Conservation (phyloP, 2,329 filamentous ascomycete species). For the Xylaria hypoxylon region DNA sequence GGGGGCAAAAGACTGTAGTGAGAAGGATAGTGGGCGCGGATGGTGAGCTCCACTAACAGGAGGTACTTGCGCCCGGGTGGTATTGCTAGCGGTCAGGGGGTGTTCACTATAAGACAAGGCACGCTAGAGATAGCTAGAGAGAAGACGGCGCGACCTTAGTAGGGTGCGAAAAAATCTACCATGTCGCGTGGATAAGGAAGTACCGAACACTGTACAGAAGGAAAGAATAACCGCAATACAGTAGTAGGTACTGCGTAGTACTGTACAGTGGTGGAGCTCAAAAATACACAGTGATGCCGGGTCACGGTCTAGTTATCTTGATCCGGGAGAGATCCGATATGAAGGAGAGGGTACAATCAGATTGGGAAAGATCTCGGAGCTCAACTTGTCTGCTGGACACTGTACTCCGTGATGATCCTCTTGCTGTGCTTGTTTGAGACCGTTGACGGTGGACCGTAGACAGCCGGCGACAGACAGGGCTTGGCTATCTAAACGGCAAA, state of each 20-base stretch:
- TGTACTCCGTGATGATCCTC: constrained; percentile 22
- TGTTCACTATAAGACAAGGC: constrained; percentile 28
- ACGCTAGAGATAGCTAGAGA: constrained; percentile 25
- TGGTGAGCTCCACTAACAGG: constrained; percentile 23
- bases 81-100: constrained; percentile 14
- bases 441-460: constrained; percentile 21
- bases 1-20: not conserved
- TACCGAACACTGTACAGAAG: no score
- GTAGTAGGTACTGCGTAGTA: not conserved
- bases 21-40: constrained; percentile 13
- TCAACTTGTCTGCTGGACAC: constrained; percentile 27
- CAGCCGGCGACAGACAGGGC: constrained; percentile 33
- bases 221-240: no score
- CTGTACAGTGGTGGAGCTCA: constrained; percentile 22
- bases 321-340: constrained; percentile 16
- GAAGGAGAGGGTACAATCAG: constrained; percentile 17
- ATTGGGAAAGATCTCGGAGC: constrained; percentile 23
- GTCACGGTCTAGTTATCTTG: constrained; percentile 22
- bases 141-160: constrained; percentile 13
- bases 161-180: constrained; percentile 32
- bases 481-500: constrained; percentile 30
- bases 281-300: constrained; percentile 27
- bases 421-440: constrained; percentile 24
- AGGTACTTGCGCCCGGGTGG: constrained; percentile 20
- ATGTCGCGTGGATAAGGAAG: constrained; percentile 30